Conservation (phyloP, 345 rosid genomes). For the Cardamine resedifolia region DNA sequence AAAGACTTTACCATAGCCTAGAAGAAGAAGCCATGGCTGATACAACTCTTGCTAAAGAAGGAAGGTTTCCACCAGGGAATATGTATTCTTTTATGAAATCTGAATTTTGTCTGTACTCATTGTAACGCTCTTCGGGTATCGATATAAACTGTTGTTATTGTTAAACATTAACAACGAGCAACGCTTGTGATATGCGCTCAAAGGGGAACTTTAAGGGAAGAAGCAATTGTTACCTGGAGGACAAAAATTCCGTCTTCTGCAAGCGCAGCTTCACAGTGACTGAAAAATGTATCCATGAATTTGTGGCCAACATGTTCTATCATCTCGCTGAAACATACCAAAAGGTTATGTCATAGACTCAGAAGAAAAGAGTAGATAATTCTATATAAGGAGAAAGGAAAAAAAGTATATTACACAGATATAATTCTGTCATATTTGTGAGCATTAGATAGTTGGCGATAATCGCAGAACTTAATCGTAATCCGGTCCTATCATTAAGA, state of each 20-base stretch:
- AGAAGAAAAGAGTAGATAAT: background rate
- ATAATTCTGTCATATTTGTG: constrained; percentile 73
- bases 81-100: constrained; percentile 92
- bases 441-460: constrained; percentile 57
- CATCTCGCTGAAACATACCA: constrained; percentile 61
- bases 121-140: constrained; percentile 67
- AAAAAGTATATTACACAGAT: no score
- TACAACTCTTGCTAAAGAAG: constrained; percentile 72
- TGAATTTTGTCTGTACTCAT: constrained; percentile 65
- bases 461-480: constrained; percentile 61
- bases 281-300: constrained; percentile 70
- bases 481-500: constrained; percentile 48
- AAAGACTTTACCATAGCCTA: constrained; percentile 60
- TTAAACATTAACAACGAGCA: background rate
- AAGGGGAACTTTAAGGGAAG: background rate
- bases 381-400: no score
- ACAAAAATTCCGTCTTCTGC: constrained; percentile 71
- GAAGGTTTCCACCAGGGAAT: constrained; percentile 84
- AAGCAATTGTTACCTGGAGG: constrained; percentile 50
- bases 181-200: background rate
- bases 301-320: constrained; percentile 81
- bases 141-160: constrained; percentile 54
- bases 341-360: background rate
- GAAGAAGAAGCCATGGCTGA: constrained; percentile 76
- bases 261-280: constrained; percentile 61